Evolutionary conservation across 2,329 filamentous ascomycete genomes (phyloP).

Genomic region (Plenodomus biglobosus): DNA sequence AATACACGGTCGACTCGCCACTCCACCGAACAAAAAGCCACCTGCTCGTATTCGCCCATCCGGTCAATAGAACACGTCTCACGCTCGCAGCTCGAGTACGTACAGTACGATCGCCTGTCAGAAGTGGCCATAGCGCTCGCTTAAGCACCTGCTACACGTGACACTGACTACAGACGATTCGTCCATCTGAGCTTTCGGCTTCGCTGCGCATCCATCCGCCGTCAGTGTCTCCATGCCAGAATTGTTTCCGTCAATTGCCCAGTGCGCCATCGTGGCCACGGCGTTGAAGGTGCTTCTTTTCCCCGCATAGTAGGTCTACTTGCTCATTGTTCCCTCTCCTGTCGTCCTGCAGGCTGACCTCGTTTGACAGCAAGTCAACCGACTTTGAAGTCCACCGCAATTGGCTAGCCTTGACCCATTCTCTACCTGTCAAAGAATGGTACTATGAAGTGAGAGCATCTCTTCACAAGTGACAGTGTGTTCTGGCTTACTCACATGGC

Average conservation of each 20-base stretch:
- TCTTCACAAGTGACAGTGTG: neutral
- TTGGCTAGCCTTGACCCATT: conserved; percentile 95
- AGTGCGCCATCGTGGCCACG: conserved; percentile 82
- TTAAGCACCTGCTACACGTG: neutral
- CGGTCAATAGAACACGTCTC: neutral
- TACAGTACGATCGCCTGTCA: neutral
- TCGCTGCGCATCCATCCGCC: conserved; percentile 22
- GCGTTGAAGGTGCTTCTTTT: conserved; percentile 91
- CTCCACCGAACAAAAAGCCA: no score
- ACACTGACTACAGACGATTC: neutral
- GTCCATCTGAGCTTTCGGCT: neutral
- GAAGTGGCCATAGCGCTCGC: neutral
- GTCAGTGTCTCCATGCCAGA: conserved; percentile 64
- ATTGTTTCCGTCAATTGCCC: conserved; percentile 80
- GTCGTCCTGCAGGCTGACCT: conserved; percentile 24
- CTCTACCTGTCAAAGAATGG: conserved; percentile 83
- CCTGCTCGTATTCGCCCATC: no score
- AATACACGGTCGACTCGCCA: no score
- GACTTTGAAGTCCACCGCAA: conserved; percentile 99
- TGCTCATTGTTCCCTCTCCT: conserved; percentile 4
- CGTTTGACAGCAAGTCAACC: conserved; percentile 78
- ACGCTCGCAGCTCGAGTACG: neutral
- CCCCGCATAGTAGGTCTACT: conserved; percentile 78
- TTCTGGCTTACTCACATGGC: conserved; percentile 12
- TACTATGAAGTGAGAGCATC: conserved; percentile 71